Base-by-base conservation (phyloP, 768 basidiomycete species). In the Mycena capillaripes region DNA sequence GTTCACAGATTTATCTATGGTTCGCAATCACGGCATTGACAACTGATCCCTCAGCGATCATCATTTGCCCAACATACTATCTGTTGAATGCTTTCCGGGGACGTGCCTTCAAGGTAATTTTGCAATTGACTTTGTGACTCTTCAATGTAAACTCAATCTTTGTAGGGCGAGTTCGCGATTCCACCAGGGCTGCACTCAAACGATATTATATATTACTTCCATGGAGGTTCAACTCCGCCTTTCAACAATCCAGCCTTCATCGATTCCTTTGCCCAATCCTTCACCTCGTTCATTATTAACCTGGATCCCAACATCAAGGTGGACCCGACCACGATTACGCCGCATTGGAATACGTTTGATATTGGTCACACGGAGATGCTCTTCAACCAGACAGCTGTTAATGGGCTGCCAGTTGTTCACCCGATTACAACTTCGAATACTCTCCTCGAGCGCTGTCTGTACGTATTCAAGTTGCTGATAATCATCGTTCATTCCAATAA, bases 41-140 rank as follows among this genome's bases (percentile, higher is more conserved):
- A 4, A 76, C 78, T n/a, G 38, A 21, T 2, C 2, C 25, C 34
- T 14, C 69, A 83, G 83, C 81, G 4, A 81, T 80, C 21, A 75
- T 84, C 62, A 72, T 80, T 27, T 83, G 83, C 62, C 83, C 82
- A 3, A 76, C 80, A 1, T 81, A 82, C 50, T 74, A 64, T 34
- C n/a, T 82, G 44, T 71, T 82, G 3, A 25, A 64, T 10, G 60
- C 83, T 10, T 83, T 82, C 61, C 11, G 53, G 78, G 76, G n/a
- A n/a, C 69, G 73, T 12, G 71, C 80, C 0, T 83, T 76, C 72
- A 83, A 81, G 78, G 82, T 80, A 9, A 4, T 11, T 30, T 14
- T 53, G 3, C 29, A 30, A 14, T 53, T 19, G n/a, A n/a, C 27
- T 2, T 29, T 27, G 27, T 14, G 16, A 29, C 1, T 27, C 52